Evolutionary conservation across 164 flowering plant species (phyloP).

Genomic region (Warburgia ugandensis): DNA sequence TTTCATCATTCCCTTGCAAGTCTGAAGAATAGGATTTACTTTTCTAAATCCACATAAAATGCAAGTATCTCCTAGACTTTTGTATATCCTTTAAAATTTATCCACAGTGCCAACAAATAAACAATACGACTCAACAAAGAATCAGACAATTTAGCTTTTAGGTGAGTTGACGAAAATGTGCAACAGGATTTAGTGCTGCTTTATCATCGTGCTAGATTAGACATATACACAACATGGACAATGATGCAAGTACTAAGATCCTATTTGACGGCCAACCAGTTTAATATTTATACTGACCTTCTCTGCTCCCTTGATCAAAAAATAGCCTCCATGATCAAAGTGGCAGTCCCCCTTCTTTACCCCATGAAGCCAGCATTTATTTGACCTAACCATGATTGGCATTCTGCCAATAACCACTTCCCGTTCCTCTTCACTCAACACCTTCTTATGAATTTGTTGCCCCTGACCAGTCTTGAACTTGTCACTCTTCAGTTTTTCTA

Average conservation of each 20-base stretch:
- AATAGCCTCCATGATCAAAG: constrained; percentile 91
- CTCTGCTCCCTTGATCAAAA: constrained; percentile 85
- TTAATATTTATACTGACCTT: constrained; percentile 38
- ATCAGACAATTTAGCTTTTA: background rate
- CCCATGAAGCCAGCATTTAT: constrained; percentile 66
- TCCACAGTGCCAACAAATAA: too few species aligned
- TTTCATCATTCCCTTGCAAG: too few species aligned
- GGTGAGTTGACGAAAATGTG: background rate
- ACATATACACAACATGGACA: background rate
- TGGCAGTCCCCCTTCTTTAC: constrained; percentile 62
- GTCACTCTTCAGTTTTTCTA: constrained; percentile 48
- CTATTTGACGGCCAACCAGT: background rate
- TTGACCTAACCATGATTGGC: constrained; percentile 95
- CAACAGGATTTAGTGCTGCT: too few species aligned
- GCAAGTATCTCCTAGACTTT: too few species aligned
- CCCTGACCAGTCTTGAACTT: constrained; percentile 81
- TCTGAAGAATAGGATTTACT: too few species aligned
- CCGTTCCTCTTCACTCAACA: constrained; percentile 25
- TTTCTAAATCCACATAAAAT: too few species aligned
- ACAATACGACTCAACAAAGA: too few species aligned
- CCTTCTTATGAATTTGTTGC: constrained; percentile 31
- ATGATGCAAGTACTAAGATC: background rate
- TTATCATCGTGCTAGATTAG: too few species aligned
- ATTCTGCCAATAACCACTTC: constrained; percentile 62
- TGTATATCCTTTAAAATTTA: too few species aligned